phyloP scores from a whole-genome alignment of 139 green algal species.

The Chlorella sp. region DNA sequence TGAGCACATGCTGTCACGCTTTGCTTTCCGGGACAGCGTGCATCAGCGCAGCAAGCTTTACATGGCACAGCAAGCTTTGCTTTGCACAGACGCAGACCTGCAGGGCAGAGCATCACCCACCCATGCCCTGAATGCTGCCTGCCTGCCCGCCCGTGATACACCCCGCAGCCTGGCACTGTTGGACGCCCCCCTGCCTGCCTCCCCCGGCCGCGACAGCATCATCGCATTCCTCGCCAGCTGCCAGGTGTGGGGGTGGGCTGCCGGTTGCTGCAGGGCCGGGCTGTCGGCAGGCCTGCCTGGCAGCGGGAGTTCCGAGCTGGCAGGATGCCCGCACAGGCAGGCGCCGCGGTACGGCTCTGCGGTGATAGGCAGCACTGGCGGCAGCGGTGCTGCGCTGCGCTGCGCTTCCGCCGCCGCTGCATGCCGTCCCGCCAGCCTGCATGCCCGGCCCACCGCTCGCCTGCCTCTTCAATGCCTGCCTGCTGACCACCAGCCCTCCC shows the following conservation, averaged over 20 bases:
- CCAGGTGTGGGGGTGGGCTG: slow-evolving; percentile 6
- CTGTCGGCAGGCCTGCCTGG: too few species aligned
- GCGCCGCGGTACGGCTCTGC: too few species aligned
- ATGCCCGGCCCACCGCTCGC: too few species aligned
- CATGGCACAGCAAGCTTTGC: too few species aligned
- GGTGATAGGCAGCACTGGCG: background rate
- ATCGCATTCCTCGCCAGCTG: slow-evolving; percentile 71
- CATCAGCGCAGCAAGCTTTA: too few species aligned
- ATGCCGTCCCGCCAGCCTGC: too few species aligned
- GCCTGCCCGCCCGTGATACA: background rate
- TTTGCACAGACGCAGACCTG: too few species aligned
- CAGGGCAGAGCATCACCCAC: background rate
- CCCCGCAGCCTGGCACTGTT: slow-evolving; percentile 78
- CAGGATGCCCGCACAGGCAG: too few species aligned
- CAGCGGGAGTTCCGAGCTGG: too few species aligned
- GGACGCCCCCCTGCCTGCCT: slow-evolving; percentile 6
- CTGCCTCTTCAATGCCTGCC: background rate
- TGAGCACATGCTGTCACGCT: background rate
- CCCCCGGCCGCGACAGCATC: slow-evolving; percentile 49
- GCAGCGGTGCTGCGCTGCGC: background rate
- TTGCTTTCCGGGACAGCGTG: background rate
- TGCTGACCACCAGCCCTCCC: background rate
- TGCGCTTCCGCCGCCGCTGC: background rate
- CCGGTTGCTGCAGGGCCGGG: too few species aligned
- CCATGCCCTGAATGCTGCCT: background rate